Conservation (phyloP, 257 asterid genomes). For the Solanum chmielewskii region DNA sequence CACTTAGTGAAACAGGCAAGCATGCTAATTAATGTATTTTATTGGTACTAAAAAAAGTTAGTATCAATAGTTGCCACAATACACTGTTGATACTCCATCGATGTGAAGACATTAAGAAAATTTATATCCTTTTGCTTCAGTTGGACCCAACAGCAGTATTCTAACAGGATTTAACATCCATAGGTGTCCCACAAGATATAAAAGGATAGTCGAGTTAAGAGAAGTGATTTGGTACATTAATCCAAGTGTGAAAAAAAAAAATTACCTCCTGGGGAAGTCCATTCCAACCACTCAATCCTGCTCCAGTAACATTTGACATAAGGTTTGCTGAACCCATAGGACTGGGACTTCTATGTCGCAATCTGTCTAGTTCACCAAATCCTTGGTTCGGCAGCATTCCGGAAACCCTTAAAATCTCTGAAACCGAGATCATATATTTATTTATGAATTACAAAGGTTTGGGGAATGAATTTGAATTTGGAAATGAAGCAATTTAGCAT, state of each 20-base stretch:
- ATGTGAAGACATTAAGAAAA: neutral
- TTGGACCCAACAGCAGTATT: neutral
- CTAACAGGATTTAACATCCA: neutral
- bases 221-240: neutral
- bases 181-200: neutral
- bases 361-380: conserved; percentile 69
- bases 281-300: conserved; percentile 74
- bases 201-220: neutral
- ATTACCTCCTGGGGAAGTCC: conserved; percentile 76
- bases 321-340: conserved; percentile 89
- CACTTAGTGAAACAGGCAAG: neutral
- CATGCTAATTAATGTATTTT: neutral
- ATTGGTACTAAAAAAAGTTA: neutral
- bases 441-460: neutral
- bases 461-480: neutral
- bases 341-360: conserved; percentile 91
- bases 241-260: neutral
- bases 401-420: conserved; percentile 68
- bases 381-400: conserved; percentile 78
- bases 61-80: neutral
- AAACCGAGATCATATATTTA: neutral
- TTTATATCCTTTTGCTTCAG: neutral
- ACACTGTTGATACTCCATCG: neutral
- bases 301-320: conserved; percentile 49
- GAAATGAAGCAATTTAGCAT: neutral